phyloP scores from a whole-genome alignment of 139 green algal genomes.

The Astrephomene gubernaculifera region DNA sequence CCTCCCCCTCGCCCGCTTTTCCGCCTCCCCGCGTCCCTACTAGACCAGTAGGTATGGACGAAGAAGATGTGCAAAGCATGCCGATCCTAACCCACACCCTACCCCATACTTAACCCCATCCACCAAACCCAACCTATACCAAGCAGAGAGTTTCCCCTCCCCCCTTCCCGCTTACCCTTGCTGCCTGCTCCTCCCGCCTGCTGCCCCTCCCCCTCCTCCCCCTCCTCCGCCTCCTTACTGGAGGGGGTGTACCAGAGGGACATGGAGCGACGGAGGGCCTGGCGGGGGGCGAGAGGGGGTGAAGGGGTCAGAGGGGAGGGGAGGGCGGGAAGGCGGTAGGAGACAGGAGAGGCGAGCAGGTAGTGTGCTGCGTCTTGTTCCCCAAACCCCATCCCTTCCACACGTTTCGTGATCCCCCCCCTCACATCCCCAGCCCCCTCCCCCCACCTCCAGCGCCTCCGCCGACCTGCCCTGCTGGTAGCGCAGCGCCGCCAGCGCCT shows the following conservation, averaged over 20 bases:
- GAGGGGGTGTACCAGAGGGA: slow-evolving; percentile 73
- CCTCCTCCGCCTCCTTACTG: slow-evolving; percentile 13
- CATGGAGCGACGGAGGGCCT: slow-evolving; percentile 83
- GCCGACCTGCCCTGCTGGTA: slow-evolving; percentile 43
- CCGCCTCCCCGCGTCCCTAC: background rate
- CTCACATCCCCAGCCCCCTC: background rate
- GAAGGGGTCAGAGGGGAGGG: background rate
- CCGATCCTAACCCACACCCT: background rate
- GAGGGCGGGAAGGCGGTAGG: background rate
- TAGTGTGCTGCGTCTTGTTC: background rate
- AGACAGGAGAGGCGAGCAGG: background rate
- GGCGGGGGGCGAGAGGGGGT: background rate
- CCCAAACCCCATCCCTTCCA: background rate
- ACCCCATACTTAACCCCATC: no score
- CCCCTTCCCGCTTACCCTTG: background rate
- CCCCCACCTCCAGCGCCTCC: slow-evolving; percentile 31
- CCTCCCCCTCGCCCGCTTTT: no score
- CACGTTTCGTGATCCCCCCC: background rate
- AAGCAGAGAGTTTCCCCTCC: background rate
- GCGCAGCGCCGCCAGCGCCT: slow-evolving; percentile 59
- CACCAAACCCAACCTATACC: no score
- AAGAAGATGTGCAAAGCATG: background rate
- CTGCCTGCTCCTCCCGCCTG: background rate
- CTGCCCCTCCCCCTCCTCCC: slow-evolving; percentile 47
- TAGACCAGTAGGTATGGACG: background rate